These are phyloP conservation scores for Nakaseomyces bracarensis DNA, from an alignment of 1,139 yeast species.

Conservation along the genomic window DNA sequence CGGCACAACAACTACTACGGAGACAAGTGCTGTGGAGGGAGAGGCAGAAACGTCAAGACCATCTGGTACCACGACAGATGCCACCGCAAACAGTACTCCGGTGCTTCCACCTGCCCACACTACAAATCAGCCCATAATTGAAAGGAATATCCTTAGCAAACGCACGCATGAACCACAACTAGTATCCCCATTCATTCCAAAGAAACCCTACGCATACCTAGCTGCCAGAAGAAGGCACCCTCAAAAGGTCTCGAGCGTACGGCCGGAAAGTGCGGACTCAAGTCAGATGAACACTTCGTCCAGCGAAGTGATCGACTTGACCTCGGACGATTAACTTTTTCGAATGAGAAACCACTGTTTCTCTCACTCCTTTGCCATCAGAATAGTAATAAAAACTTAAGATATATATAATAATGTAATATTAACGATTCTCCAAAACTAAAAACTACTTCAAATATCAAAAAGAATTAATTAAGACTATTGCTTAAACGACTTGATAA, in stretches of 20 bases:
- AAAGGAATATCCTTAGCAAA: conserved; percentile 4
- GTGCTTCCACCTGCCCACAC: neutral
- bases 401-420: neutral
- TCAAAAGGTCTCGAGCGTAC: neutral
- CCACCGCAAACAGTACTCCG: neutral
- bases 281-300: neutral
- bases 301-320: conserved; percentile 6
- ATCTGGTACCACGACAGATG: too few relatives aligned
- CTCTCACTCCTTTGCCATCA: neutral
- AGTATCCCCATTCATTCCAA: conserved; percentile 8
- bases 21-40: too few relatives aligned
- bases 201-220: conserved; percentile 8
- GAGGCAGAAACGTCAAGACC: too few relatives aligned
- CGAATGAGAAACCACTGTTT: neutral
- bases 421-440: too few relatives aligned
- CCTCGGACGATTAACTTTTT: conserved; percentile 1
- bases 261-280: conserved; percentile 1
- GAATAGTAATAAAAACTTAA: too few relatives aligned
- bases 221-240: conserved; percentile 7
- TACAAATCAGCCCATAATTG: conserved; percentile 1
- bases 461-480: too few relatives aligned
- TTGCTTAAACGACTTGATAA: too few relatives aligned
- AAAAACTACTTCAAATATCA: too few relatives aligned
- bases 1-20: too few relatives aligned
- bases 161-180: conserved; percentile 4